Evolutionary conservation across 129 eudicot species (phyloP).

Genomic region (Deinandra increscens): DNA sequence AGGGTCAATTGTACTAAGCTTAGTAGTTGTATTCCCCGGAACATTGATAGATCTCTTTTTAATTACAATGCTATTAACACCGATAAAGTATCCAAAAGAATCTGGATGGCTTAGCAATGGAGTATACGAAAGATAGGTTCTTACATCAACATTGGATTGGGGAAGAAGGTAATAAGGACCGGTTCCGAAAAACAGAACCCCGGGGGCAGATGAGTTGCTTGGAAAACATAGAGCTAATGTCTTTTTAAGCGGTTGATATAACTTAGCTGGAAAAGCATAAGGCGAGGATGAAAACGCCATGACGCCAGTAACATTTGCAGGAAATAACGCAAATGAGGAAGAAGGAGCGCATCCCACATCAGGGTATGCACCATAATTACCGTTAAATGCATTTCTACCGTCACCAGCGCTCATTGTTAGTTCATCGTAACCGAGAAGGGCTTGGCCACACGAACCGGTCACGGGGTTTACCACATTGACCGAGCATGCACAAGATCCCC

Average conservation of each 20-base stretch:
- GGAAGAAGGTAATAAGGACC: too few species aligned
- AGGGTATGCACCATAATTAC: slow-evolving; percentile 17
- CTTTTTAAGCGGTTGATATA: slow-evolving; percentile 20
- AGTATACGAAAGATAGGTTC: too few species aligned
- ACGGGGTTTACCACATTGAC: slow-evolving; percentile 30
- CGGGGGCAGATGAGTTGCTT: slow-evolving; percentile 23
- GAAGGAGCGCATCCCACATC: slow-evolving; percentile 26
- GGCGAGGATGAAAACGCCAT: slow-evolving; percentile 31
- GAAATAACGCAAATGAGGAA: slow-evolving; percentile 17
- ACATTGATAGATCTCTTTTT: slow-evolving; percentile 18
- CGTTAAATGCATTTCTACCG: slow-evolving; percentile 25
- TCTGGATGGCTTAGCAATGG: too few species aligned
- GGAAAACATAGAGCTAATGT: slow-evolving; percentile 42
- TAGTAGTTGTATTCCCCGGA: slow-evolving; percentile 13
- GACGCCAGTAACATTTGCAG: slow-evolving; percentile 25
- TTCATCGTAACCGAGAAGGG: slow-evolving; percentile 22
- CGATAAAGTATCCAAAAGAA: too few species aligned
- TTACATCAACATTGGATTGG: too few species aligned
- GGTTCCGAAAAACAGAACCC: too few species aligned
- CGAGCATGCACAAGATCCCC: slow-evolving; percentile 31
- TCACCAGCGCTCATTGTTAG: slow-evolving; percentile 17
- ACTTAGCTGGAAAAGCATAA: slow-evolving; percentile 28
- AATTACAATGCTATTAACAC: too few species aligned
- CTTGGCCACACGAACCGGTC: slow-evolving; percentile 16
- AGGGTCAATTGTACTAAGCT: slow-evolving; percentile 35